A percentile compares a stretch with the other conserved stretches of the same genome.
These are phyloP conservation scores for Apiospora malaysiana DNA, from an alignment of 2,329 filamentous ascomycete genomes.

Conservation along the genomic window DNA sequence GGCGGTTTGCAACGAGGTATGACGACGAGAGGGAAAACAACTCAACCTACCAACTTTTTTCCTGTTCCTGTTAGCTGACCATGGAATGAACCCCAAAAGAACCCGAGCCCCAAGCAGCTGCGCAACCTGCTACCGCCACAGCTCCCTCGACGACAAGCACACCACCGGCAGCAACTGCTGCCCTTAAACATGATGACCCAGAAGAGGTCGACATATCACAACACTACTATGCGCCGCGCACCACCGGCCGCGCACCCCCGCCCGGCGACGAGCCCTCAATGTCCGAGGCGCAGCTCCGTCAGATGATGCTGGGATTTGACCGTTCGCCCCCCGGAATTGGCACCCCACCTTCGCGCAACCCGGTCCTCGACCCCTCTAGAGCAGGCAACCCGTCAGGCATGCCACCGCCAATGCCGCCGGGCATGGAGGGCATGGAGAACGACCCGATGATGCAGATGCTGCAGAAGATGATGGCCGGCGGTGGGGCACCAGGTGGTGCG, in stretches of 20 bases:
- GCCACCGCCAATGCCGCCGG: conserved; percentile 36
- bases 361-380: conserved; percentile 28
- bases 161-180: conserved; percentile 34
- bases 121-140: conserved; percentile 39
- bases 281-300: conserved; percentile 66
- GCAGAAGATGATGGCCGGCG: conserved; percentile 69
- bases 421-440: conserved; percentile 46
- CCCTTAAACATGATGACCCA: conserved; percentile 62
- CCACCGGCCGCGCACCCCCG: conserved; percentile 46
- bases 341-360: conserved; percentile 31
- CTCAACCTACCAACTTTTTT: not conserved
- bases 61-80: conserved; percentile 21
- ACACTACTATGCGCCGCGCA: conserved; percentile 68
- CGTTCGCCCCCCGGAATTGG: conserved; percentile 31
- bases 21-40: conserved; percentile 24
- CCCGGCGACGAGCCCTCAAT: conserved; percentile 44
- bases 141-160: conserved; percentile 34
- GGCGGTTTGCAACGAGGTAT: conserved; percentile 58
- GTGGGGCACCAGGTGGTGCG: conserved; percentile 42
- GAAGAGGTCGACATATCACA: conserved; percentile 82
- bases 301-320: conserved; percentile 68
- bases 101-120: conserved; percentile 22
- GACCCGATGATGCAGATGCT: conserved; percentile 79
- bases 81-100: conserved; percentile 18
- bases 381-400: conserved; percentile 30